Base-by-base conservation (phyloP, 2,329 filamentous ascomycete genomes). In the Lecanosticta acicola region DNA sequence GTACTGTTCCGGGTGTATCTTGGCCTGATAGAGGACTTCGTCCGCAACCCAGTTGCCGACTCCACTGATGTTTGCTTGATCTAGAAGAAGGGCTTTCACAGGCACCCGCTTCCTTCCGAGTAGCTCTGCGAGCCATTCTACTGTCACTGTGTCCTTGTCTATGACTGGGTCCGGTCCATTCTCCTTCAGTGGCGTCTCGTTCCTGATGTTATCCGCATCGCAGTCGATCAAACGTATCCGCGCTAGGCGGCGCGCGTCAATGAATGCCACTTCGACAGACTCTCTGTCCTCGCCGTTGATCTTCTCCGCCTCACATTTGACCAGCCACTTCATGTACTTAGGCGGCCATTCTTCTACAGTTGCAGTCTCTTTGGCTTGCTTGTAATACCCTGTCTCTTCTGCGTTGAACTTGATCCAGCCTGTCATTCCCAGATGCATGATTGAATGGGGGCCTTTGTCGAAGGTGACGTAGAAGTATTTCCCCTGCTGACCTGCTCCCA, bases 41-140 rank as follows among this genome's bases (percentile, higher is more conserved):
- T 98, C 93, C 69, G 84, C 89, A 43, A 98, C 91, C 91, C 91
- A 98, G 63, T 97, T 97, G 0, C 93, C 93, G 51, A 98, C 87
- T 5, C 93, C 93, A 59, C 86, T 93, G 50, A 97, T 85, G 63
- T 85, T 85, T 14, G 81, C 77, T 67, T 98, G 93, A 62, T 97
- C 87, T 3, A 97, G 75, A 10, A 98, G 71, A 16, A 96, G 73
- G 0, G 89, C 87, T 65, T 97, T 97, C 54, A 97, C 78, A 0
- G 91, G 90, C 0, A 96, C 86, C 58, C 80, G 87, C 44, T 91
- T 89, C 46, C 76, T 80, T 40, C 69, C 73, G 71, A 96, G 74
- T 65, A 87, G 85, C 45, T 74, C 67, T n/a, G 66, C 69, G 14
- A 98, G 68, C 76, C 87, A 97, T 0, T 80, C 77, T 44, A 84